phyloP scores from a whole-genome alignment of 2,329 filamentous ascomycete genomes.

The Ascosphaera aggregata region DNA sequence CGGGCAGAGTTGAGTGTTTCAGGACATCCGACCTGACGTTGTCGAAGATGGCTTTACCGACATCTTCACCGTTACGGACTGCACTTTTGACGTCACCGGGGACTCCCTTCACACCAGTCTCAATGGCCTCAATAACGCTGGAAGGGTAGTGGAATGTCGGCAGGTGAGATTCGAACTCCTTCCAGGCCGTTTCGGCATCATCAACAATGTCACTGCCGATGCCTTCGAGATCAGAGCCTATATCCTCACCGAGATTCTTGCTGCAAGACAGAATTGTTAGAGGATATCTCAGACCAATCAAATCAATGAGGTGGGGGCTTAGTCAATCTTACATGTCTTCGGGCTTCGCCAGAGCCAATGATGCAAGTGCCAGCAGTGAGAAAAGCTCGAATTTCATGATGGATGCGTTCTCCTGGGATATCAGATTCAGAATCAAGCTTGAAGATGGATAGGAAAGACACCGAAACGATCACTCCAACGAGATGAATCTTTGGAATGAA shows the following conservation, averaged over 20 bases:
- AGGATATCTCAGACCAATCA: no score
- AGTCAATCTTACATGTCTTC: no score
- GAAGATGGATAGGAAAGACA: no score
- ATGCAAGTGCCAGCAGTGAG: conserved; percentile 7
- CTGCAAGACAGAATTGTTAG: no score
- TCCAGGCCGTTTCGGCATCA: background rate
- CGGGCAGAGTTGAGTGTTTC: conserved; percentile 1
- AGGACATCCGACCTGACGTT: conserved; percentile 2
- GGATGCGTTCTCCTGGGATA: no score
- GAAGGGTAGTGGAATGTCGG: background rate
- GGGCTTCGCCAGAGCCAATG: conserved; percentile 5
- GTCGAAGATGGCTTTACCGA: conserved; percentile 3
- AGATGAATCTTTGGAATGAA: no score
- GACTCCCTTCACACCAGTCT: background rate
- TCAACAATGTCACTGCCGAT: background rate
- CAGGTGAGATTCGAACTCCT: background rate
- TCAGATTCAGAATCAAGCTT: no score
- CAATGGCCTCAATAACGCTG: background rate
- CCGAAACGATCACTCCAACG: no score
- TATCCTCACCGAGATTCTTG: background rate
- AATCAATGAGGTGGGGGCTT: no score
- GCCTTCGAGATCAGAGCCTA: background rate
- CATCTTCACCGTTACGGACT: background rate
- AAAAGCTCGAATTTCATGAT: conserved; percentile 9
- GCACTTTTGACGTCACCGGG: background rate